Base-by-base conservation (phyloP, 164 flowering plant genomes). In the Litsea cubeba region DNA sequence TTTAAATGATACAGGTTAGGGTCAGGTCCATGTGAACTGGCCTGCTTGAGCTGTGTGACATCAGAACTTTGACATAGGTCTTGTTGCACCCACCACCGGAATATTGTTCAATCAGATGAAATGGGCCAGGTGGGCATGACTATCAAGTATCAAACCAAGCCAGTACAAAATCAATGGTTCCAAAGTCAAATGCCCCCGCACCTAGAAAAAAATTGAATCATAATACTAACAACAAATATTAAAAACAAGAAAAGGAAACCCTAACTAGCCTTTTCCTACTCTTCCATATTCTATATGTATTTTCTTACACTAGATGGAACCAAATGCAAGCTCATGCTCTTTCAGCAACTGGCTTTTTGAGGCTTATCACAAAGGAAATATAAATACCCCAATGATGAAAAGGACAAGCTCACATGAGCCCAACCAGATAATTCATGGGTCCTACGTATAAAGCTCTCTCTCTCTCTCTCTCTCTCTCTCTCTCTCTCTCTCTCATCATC, bases 361-460 rank as follows among this genome's bases (percentile, higher is more conserved):
- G 74, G 62, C 74, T 76, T 57, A 64, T 80, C 28, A 12, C 60
- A 32, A 70, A 51, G 66, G 32, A 12, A 74, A 69, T 35, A 51
- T 46, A 68, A 50, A 80, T 75, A 65, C 66, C 73, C 82, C 74
- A 83, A 73, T 78, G 85, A 79, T 76, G 89, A 89, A 81, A 86
- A 74, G 81, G 88, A 85, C 89, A 77, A 79, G 82, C 80, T 90
- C 92, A 90, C 92, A 88, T 90, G 92, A 88, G 81, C 82, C 85
- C 84, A 86, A 85, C 87, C 88, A 86, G 85, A 83, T 83, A 84
- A 84, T 79, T 82, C 80, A 74, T 87, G 82, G 85, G 76, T 69
- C 87, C 87, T 78, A 58, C 79, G 73, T 72, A 74, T 73, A 73
- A 70, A 72, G 65, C 72, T 35, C 23, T 63, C 57, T 30, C 26